These are phyloP conservation scores for Fusarium sp. DNA, from an alignment of 2,329 filamentous ascomycete species.

Conservation along the genomic window DNA sequence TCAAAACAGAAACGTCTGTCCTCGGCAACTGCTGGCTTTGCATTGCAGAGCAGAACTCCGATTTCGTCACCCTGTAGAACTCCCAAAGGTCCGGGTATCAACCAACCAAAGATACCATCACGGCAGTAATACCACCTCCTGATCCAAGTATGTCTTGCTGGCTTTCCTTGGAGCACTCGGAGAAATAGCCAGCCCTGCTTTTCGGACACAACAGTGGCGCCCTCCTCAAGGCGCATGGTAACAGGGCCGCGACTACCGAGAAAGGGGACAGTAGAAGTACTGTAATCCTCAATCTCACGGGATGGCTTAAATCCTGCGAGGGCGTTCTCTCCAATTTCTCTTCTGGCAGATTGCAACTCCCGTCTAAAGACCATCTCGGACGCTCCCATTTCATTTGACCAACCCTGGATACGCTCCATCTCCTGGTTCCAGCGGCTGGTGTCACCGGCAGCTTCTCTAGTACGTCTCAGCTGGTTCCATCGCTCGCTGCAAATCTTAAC, in stretches of 20 bases:
- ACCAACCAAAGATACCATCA: slow-evolving; percentile 94
- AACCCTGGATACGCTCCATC: slow-evolving; percentile 91
- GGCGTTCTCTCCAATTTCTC: slow-evolving; percentile 83
- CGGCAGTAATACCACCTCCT: slow-evolving; percentile 96
- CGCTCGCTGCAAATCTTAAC: slow-evolving; percentile 87
- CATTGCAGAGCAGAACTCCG: slow-evolving; percentile 91
- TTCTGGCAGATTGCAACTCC: slow-evolving; percentile 82
- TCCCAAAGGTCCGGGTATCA: slow-evolving; percentile 84
- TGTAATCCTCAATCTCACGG: slow-evolving; percentile 92
- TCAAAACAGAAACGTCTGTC: slow-evolving; percentile 98
- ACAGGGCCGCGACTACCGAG: slow-evolving; percentile 78
- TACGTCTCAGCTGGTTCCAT: slow-evolving; percentile 85
- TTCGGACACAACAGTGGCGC: slow-evolving; percentile 69
- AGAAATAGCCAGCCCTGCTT: slow-evolving; percentile 97
- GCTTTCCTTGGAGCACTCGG: slow-evolving; percentile 85
- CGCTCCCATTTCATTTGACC: slow-evolving; percentile 93
- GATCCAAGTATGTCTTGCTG: slow-evolving; percentile 88
- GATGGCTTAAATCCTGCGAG: slow-evolving; percentile 81
- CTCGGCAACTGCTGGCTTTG: slow-evolving; percentile 90
- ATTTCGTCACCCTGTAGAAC: slow-evolving; percentile 97
- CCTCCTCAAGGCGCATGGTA: slow-evolving; percentile 67
- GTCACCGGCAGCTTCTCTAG: slow-evolving; percentile 72
- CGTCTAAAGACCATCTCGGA: slow-evolving; percentile 85
- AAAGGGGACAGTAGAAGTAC: slow-evolving; percentile 88
- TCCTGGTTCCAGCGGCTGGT: slow-evolving; percentile 79